Evolutionary conservation across 352 stramenopile genomes (phyloP).

Genomic region (Elongisporangium undulatum): DNA sequence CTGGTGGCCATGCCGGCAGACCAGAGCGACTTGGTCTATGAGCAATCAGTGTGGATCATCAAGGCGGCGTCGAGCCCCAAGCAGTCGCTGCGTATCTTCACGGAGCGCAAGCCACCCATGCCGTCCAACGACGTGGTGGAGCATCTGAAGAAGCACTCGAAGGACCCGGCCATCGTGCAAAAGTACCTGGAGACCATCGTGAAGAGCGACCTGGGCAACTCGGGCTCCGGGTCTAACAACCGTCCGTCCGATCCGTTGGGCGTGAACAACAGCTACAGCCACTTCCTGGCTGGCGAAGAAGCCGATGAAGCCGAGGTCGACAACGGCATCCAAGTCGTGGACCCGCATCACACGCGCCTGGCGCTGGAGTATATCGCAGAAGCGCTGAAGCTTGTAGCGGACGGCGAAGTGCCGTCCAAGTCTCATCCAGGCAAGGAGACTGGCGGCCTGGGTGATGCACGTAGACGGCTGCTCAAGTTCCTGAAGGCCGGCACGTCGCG

Average conservation of each 20-base stretch:
- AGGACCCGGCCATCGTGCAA: slow-evolving; percentile 68
- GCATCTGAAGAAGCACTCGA: slow-evolving; percentile 71
- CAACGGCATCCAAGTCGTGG: slow-evolving; percentile 23
- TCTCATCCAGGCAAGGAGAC: slow-evolving; percentile 76
- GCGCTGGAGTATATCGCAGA: slow-evolving; percentile 87
- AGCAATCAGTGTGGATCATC: slow-evolving; percentile 86
- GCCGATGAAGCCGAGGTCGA: slow-evolving; percentile 42
- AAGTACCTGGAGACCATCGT: slow-evolving; percentile 82
- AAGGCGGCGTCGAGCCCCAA: slow-evolving; percentile 56
- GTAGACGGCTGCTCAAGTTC: slow-evolving; percentile 78
- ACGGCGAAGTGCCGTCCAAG: slow-evolving; percentile 74
- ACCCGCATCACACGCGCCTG: slow-evolving; percentile 78
- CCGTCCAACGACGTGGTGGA: slow-evolving; percentile 76
- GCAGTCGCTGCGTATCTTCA: slow-evolving; percentile 82
- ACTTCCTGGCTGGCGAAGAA: slow-evolving; percentile 69
- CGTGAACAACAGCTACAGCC: slow-evolving; percentile 80
- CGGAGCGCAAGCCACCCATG: slow-evolving; percentile 57
- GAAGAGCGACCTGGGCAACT: slow-evolving; percentile 38
- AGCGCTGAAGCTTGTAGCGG: slow-evolving; percentile 65
- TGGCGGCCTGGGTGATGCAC: slow-evolving; percentile 62
- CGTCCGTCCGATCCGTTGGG: slow-evolving; percentile 21
- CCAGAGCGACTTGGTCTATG: slow-evolving; percentile 84
- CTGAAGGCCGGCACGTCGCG: slow-evolving; percentile 70
- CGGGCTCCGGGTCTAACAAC: slow-evolving; percentile 6
- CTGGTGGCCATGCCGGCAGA: slow-evolving; percentile 71